Evolutionary conservation across 352 stramenopile species (phyloP).

Genomic region (Pythium dissimile): DNA sequence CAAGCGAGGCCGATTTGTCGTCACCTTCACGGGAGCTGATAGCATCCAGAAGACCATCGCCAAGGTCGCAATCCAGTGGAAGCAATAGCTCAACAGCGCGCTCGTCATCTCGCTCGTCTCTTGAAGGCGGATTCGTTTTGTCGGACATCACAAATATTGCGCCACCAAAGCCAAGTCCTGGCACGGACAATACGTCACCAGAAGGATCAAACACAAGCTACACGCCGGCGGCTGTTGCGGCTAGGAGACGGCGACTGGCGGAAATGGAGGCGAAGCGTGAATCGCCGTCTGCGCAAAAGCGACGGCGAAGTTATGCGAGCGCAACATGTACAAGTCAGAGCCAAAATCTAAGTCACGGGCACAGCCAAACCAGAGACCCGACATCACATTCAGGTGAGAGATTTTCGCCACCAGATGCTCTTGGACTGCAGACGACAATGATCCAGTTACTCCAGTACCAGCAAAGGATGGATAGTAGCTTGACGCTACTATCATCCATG

Average conservation of each 20-base stretch:
- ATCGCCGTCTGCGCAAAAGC: slow-evolving; percentile 2
- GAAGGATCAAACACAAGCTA: background rate
- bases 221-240: slow-evolving; percentile 18
- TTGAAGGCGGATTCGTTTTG: slow-evolving; percentile 20
- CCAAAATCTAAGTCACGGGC: background rate
- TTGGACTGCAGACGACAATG: slow-evolving; percentile 27
- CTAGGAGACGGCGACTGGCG: slow-evolving; percentile 6
- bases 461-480: slow-evolving; percentile 10
- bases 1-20: background rate
- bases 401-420: slow-evolving; percentile 2
- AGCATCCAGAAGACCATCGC: background rate
- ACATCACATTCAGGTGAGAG: background rate
- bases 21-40: slow-evolving; percentile 3
- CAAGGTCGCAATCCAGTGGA: slow-evolving; percentile 5
- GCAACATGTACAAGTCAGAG: background rate
- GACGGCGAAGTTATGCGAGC: background rate
- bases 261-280: slow-evolving; percentile 12
- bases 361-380: background rate
- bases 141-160: slow-evolving; percentile 67
- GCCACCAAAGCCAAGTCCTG: background rate
- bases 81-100: slow-evolving; percentile 8
- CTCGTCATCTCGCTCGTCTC: slow-evolving; percentile 22
- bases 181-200: no score
- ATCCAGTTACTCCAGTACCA: slow-evolving; percentile 29
- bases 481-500: background rate